Evolutionary conservation across 2,329 filamentous ascomycete genomes (phyloP).

Genomic region (Plenodomus tracheiphilus): DNA sequence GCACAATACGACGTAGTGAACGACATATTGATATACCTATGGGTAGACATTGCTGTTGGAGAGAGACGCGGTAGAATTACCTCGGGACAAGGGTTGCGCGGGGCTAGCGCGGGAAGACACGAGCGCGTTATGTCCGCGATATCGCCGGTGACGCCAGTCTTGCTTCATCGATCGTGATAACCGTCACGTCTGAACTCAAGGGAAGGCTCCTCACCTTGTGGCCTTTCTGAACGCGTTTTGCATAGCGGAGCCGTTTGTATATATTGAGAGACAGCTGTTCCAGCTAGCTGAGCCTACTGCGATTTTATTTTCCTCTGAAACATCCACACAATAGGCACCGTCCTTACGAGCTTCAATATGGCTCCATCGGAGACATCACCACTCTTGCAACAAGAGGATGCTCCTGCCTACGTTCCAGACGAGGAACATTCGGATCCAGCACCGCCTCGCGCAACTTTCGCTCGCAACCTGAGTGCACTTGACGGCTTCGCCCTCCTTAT

Average conservation of each 20-base stretch:
- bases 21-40: not conserved
- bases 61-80: constrained; percentile 2
- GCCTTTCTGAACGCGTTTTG: not conserved
- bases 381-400: constrained; percentile 18
- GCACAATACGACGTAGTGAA: too few species aligned
- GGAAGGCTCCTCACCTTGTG: not conserved
- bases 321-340: too few species aligned
- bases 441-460: constrained; percentile 33
- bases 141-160: not conserved
- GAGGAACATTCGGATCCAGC: constrained; percentile 18
- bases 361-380: constrained; percentile 28
- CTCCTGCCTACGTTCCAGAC: constrained; percentile 8
- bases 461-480: constrained; percentile 33
- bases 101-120: not conserved
- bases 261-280: not conserved
- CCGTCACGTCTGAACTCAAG: not conserved
- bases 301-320: too few species aligned
- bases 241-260: not conserved
- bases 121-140: not conserved
- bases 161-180: not conserved
- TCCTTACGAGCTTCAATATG: constrained; percentile 10
- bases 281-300: too few species aligned
- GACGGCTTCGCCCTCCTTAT: constrained; percentile 62
- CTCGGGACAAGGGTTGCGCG: constrained; percentile 2
- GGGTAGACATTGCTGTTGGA: not conserved